Conservation (phyloP, 2,329 filamentous ascomycete genomes). For the Fusarium kyushuense region DNA sequence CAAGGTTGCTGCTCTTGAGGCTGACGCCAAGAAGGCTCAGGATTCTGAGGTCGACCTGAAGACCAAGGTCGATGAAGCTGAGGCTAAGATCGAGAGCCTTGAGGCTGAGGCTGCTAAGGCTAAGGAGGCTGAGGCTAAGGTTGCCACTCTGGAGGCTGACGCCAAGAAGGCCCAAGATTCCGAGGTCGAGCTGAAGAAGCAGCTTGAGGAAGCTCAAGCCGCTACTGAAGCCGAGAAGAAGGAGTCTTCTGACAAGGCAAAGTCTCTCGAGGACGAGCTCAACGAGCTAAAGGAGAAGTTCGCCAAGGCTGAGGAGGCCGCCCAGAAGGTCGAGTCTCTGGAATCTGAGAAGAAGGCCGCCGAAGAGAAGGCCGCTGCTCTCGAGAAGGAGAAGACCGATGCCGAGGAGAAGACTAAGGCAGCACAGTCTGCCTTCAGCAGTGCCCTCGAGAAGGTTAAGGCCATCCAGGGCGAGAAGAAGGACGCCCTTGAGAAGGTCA, state of each 20-base stretch:
- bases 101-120: slow-evolving; percentile 11
- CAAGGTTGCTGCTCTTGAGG: slow-evolving; percentile 18
- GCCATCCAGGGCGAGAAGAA: slow-evolving; percentile 33
- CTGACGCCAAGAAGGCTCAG: slow-evolving; percentile 23
- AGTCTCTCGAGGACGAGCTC: slow-evolving; percentile 35
- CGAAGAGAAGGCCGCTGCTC: slow-evolving; percentile 32
- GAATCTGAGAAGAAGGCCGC: slow-evolving; percentile 35
- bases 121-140: slow-evolving; percentile 16
- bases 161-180: slow-evolving; percentile 21
- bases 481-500: slow-evolving; percentile 35
- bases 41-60: slow-evolving; percentile 26
- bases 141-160: slow-evolving; percentile 17
- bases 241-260: slow-evolving; percentile 34
- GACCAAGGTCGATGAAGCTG: slow-evolving; percentile 24
- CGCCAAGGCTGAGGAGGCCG: slow-evolving; percentile 29
- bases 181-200: slow-evolving; percentile 33
- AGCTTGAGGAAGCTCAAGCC: slow-evolving; percentile 40
- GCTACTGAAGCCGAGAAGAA: slow-evolving; percentile 31
- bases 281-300: slow-evolving; percentile 39
- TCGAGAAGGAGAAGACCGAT: slow-evolving; percentile 29
- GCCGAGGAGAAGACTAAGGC: slow-evolving; percentile 32
- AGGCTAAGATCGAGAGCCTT: slow-evolving; percentile 16
- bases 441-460: slow-evolving; percentile 27
- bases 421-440: slow-evolving; percentile 24
- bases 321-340: slow-evolving; percentile 22